Base-by-base conservation (phyloP, 1,284 basidiomycete genomes). In the Cryptococcus maquisensis region DNA sequence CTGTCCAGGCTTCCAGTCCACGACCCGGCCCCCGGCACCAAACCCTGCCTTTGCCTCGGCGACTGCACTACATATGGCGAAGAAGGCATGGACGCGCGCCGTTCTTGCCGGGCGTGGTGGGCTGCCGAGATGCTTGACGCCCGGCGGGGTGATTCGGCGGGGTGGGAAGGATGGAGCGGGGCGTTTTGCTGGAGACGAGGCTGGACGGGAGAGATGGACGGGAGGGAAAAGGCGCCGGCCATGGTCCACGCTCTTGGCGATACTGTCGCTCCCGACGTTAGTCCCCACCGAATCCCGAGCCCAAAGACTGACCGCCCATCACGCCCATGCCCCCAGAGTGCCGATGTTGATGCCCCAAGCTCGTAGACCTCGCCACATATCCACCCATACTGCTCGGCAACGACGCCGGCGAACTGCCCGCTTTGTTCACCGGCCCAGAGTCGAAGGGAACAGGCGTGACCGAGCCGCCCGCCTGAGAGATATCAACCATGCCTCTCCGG, bases 171-270 rank as follows among this genome's bases (percentile, higher is more conserved):
- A n/a, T n/a, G n/a, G n/a, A n/a, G n/a, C n/a, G n/a, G n/a, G n/a
- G n/a, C n/a, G n/a, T n/a, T n/a, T n/a, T n/a, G n/a, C n/a, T n/a
- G n/a, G n/a, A n/a, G n/a, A n/a, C n/a, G n/a, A n/a, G n/a, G n/a
- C 21, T n/a, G 18, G 42, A 24, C 44, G 37, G n/a, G n/a, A 44
- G 52, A 10, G 40, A 40, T 43, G 40, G 47, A 46, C 20, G 16
- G 39, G 39, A 40, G 39, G 9, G 39, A 40, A 16, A 18, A 40
- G 8, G 20, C 20, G 9, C 39, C 16, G 2, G 39, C 3, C 28
- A 32, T 32, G 1, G 51, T 57, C 35, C 52, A 57, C 6, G 59
- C 46, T 7, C 60, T 55, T 12, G 57, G 57, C 16, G 60, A 62
- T 4, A 59, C 49, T 1, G 60, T 62, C 9, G 26, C 28, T 4